Conservation (phyloP, 2,329 filamentous ascomycete genomes). For the Verticillium albo-atrum region DNA sequence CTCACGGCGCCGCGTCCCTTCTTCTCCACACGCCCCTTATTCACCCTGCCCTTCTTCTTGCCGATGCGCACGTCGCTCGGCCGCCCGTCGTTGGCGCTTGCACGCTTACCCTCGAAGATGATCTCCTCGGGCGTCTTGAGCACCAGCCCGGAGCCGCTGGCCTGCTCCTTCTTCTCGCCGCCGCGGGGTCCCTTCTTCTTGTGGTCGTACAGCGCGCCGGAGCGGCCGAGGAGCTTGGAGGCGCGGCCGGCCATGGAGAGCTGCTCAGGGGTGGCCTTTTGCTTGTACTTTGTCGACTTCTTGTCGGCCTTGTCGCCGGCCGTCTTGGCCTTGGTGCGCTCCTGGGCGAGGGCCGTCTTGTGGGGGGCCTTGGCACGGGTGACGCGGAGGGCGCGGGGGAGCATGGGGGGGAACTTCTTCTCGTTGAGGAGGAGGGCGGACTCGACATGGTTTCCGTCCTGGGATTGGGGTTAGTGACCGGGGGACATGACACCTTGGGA, state of each 20-base stretch:
- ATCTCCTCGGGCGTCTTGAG: slow-evolving; percentile 61
- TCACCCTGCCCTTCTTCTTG: slow-evolving; percentile 43
- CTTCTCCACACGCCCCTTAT: slow-evolving; percentile 25
- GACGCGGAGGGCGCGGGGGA: slow-evolving; percentile 84
- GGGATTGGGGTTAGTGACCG: slow-evolving; percentile 11
- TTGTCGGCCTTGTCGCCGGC: slow-evolving; percentile 20
- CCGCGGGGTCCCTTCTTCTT: slow-evolving; percentile 11
- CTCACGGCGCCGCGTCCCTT: slow-evolving; percentile 33
- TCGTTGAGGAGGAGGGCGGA: slow-evolving; percentile 82
- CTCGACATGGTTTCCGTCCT: slow-evolving; percentile 84
- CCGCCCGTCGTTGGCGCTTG: slow-evolving; percentile 60
- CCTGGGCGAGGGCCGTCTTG: slow-evolving; percentile 52
- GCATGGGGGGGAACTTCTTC: slow-evolving; percentile 90
- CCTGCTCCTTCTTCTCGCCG: slow-evolving; percentile 15
- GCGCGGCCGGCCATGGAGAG: slow-evolving; percentile 70
- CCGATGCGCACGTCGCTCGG: slow-evolving; percentile 58
- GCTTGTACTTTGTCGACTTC: slow-evolving; percentile 54
- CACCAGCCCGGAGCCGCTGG: slow-evolving; percentile 15
- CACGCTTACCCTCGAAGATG: slow-evolving; percentile 78
- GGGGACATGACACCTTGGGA: too few species aligned
- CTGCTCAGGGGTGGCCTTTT: slow-evolving; percentile 66
- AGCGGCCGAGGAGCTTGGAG: slow-evolving; percentile 67
- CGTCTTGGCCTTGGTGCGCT: slow-evolving; percentile 35
- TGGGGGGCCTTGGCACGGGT: slow-evolving; percentile 74
- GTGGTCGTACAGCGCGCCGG: slow-evolving; percentile 49